phyloP scores from a whole-genome alignment of 2,329 filamentous ascomycete species.

The Fusarium sororula region DNA sequence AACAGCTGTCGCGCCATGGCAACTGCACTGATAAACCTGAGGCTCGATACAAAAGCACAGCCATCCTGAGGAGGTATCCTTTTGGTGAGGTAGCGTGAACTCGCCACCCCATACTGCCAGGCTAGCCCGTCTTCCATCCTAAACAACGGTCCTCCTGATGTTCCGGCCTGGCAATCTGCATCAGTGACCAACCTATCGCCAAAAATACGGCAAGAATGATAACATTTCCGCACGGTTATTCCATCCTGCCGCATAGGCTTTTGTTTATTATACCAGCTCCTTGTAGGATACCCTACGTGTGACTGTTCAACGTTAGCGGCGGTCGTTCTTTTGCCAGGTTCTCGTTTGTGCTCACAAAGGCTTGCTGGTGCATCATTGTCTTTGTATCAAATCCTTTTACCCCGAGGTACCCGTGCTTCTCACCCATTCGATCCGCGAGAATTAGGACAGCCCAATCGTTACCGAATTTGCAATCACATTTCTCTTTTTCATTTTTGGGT shows the following conservation, averaged over 20 bases:
- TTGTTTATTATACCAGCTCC: rapidly evolving
- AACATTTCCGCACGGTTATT: not conserved
- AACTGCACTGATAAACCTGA: not conserved
- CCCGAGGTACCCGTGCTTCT: constrained; percentile 2
- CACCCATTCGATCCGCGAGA: constrained; percentile 5
- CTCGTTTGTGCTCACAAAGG: not conserved
- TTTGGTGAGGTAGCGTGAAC: not conserved
- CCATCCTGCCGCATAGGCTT: not conserved
- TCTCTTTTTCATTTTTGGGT: not conserved
- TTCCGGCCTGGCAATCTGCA: not conserved
- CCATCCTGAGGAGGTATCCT: not conserved
- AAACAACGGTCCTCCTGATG: constrained; percentile 23
- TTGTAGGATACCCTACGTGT: not conserved
- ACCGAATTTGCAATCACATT: not conserved
- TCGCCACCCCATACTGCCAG: constrained; percentile 7
- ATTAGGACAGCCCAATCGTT: constrained; percentile 20
- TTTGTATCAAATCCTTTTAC: not conserved
- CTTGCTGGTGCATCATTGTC: not conserved
- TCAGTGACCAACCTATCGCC: not conserved
- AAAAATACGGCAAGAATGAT: not conserved
- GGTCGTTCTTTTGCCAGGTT: rapidly evolving
- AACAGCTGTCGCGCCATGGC: not conserved
- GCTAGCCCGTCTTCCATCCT: not conserved
- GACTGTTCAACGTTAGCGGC: not conserved
- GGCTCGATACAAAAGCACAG: not conserved